These are phyloP conservation scores for Podospora bellae-mahoneyi DNA, from an alignment of 495 filamentous ascomycete genomes.

Conservation along the genomic window DNA sequence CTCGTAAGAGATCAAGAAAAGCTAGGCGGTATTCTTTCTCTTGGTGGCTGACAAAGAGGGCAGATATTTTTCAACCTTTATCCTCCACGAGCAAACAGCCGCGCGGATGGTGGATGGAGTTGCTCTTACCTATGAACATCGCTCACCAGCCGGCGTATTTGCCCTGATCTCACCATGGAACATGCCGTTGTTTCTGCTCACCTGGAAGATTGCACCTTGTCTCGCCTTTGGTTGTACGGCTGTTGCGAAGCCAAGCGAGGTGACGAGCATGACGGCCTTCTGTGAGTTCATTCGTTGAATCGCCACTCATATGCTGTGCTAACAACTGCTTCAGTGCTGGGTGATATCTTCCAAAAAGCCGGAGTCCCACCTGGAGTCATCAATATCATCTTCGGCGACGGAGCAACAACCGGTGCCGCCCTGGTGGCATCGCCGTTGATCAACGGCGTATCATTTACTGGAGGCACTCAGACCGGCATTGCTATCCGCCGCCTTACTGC, in stretches of 20 bases:
- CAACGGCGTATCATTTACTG: conserved; percentile 54
- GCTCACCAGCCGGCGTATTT: conserved; percentile 30
- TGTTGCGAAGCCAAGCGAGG: conserved; percentile 30
- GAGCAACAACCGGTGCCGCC: conserved; percentile 46
- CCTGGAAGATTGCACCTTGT: conserved; percentile 33
- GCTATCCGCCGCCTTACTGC: conserved; percentile 35
- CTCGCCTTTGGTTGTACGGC: conserved; percentile 32
- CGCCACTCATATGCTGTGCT: neutral
- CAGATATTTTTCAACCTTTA: conserved; percentile 31
- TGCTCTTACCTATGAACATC: conserved; percentile 30
- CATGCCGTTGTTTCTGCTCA: conserved; percentile 32
- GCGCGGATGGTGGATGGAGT: conserved; percentile 28
- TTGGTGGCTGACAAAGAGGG: neutral
- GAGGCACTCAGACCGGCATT: conserved; percentile 44
- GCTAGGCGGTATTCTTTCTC: neutral
- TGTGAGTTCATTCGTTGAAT: conserved; percentile 40
- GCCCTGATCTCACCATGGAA: conserved; percentile 33
- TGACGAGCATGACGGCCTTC: conserved; percentile 45
- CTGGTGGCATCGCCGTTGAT: conserved; percentile 48
- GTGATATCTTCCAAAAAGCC: conserved; percentile 39
- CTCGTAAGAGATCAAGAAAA: conserved; percentile 12
- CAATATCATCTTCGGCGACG: conserved; percentile 51
- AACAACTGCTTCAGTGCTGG: conserved; percentile 35
- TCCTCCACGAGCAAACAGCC: conserved; percentile 29
- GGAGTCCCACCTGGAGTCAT: conserved; percentile 52